phyloP scores from a whole-genome alignment of 306 rosid species.

The Arachis hypogaea region DNA sequence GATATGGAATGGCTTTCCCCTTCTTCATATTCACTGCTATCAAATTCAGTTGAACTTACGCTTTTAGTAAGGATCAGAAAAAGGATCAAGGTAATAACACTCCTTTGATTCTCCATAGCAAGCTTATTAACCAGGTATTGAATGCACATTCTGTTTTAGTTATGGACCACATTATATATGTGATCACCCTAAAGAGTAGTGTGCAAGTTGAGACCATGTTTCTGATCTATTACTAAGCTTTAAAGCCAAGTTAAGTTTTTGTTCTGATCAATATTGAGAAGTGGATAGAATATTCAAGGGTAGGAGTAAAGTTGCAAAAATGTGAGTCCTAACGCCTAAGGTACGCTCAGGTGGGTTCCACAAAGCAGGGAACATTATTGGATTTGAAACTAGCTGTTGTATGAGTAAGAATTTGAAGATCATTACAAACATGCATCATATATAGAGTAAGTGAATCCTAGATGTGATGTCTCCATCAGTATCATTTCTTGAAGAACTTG shows the following conservation, averaged over 20 bases:
- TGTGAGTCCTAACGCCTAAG: conserved; percentile 41
- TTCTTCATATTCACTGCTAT: conserved; percentile 48
- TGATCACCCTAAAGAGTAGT: conserved; percentile 44
- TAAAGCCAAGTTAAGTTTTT: conserved; percentile 69
- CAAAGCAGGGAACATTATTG: conserved; percentile 8
- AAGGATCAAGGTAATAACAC: conserved; percentile 42
- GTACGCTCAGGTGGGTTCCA: conserved; percentile 49
- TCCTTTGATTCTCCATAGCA: conserved; percentile 52
- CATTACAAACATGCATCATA: neutral
- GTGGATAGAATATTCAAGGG: conserved; percentile 33
- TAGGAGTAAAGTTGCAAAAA: conserved; percentile 58
- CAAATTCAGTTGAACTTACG: conserved; percentile 40
- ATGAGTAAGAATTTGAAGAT: conserved; percentile 8
- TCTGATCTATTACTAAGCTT: conserved; percentile 47
- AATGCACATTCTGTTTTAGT: conserved; percentile 25
- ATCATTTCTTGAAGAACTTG: neutral
- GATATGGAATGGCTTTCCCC: conserved; percentile 40
- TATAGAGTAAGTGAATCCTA: neutral
- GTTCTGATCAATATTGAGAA: neutral
- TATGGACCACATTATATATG: conserved; percentile 45
- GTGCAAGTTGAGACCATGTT: conserved; percentile 49
- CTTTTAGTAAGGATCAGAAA: conserved; percentile 38
- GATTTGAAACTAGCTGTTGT: conserved; percentile 2
- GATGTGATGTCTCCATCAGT: conserved; percentile 21
- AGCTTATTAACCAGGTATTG: conserved; percentile 30